Evolutionary conservation across 768 basidiomycete species (phyloP).

Genomic region (Asterophora lycoperdoides): DNA sequence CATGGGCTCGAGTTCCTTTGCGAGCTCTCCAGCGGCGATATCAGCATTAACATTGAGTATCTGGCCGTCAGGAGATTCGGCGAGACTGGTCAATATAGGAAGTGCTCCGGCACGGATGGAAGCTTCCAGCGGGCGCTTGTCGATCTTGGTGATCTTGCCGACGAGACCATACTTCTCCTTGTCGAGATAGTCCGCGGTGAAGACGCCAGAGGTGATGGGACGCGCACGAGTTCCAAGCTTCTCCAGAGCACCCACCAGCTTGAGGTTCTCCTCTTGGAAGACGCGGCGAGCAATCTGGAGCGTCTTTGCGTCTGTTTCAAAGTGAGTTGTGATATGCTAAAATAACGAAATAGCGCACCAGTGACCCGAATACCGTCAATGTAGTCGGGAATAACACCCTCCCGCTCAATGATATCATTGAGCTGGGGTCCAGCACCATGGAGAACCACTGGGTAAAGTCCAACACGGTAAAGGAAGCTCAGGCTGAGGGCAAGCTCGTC

Average conservation of each 20-base stretch:
- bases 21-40: constrained; percentile 95
- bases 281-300: constrained; percentile 92
- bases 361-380: constrained; percentile 98
- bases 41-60: constrained; percentile 99
- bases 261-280: constrained; percentile 96
- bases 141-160: constrained; percentile 90
- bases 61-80: constrained; percentile 95
- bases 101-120: constrained; percentile 94
- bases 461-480: constrained; percentile 94
- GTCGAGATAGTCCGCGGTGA: constrained; percentile 96
- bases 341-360: constrained; percentile 44
- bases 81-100: constrained; percentile 92
- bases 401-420: constrained; percentile 89
- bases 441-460: constrained; percentile 95
- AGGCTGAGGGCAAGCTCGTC: constrained; percentile 93
- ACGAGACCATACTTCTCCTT: constrained; percentile 93
- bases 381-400: constrained; percentile 94
- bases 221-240: constrained; percentile 94
- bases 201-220: constrained; percentile 96
- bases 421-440: constrained; percentile 96
- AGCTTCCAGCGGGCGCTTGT: constrained; percentile 96
- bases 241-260: constrained; percentile 90
- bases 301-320: constrained; percentile 76
- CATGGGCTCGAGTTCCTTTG: constrained; percentile 96
- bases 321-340: neutral